phyloP scores from a whole-genome alignment of 352 stramenopile species.

The Lagenidium sp. region DNA sequence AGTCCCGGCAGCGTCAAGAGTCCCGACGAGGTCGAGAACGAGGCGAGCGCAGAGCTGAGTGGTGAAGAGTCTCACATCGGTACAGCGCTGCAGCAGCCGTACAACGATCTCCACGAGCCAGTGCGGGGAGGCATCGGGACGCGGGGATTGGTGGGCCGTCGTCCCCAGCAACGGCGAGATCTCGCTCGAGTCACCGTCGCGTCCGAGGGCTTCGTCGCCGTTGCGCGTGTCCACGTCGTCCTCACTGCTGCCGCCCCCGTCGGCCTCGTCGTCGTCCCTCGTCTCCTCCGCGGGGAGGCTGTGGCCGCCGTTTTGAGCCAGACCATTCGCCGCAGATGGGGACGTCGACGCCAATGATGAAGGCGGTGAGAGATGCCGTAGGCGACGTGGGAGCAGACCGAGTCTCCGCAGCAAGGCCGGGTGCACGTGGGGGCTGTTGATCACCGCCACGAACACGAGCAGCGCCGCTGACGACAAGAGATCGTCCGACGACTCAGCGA shows the following conservation, averaged over 20 bases:
- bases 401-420: conserved; percentile 55
- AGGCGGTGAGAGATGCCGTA: conserved; percentile 12
- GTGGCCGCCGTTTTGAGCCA: not conserved
- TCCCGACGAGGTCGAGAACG: conserved; percentile 45
- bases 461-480: conserved; percentile 46
- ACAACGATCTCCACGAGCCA: conserved; percentile 50
- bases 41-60: conserved; percentile 41
- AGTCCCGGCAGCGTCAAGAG: conserved; percentile 5
- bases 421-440: conserved; percentile 58
- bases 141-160: not conserved
- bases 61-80: conserved; percentile 44
- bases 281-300: not conserved
- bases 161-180: not conserved
- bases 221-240: not conserved
- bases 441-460: conserved; percentile 46
- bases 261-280: not conserved
- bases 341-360: no score
- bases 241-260: not conserved
- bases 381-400: conserved; percentile 40
- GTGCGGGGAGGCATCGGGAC: conserved; percentile 20
- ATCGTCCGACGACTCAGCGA: conserved; percentile 58
- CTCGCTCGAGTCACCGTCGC: no score
- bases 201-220: not conserved
- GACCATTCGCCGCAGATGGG: not conserved
- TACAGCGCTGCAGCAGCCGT: conserved; percentile 28